Percentiles rank a stretch among this genome's conserved stretches.
Conservation (phyloP, 164 flowering plant species). For the Annona cherimola region DNA sequence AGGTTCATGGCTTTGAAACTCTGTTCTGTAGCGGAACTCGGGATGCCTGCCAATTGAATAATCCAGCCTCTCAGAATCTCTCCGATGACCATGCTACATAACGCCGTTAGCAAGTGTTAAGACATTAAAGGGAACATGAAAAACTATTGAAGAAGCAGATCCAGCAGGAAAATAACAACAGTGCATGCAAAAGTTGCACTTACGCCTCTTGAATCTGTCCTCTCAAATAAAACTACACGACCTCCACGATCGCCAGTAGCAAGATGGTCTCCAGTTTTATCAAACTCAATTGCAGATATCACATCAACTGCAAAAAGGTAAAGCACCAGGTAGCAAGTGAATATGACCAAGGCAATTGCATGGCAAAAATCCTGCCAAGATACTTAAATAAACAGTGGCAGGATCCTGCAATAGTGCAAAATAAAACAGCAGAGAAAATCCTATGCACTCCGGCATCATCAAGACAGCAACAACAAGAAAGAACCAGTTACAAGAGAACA, state of each 20-base stretch:
- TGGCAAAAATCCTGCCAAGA: neutral
- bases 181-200: slow-evolving; percentile 7
- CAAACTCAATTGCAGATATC: slow-evolving; percentile 97
- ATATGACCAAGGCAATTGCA: neutral
- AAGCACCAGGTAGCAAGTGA: neutral
- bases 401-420: neutral
- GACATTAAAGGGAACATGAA: neutral
- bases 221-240: slow-evolving; percentile 90
- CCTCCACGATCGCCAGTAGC: slow-evolving; percentile 99
- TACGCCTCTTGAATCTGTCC: slow-evolving; percentile 85
- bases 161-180: neutral
- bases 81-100: slow-evolving; percentile 59
- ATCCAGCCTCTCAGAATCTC: slow-evolving; percentile 79
- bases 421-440: neutral
- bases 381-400: neutral
- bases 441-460: neutral
- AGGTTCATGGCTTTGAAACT: slow-evolving; percentile 99
- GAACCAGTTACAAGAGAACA: too few relatives aligned
- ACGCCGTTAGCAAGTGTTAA: neutral
- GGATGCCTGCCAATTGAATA: slow-evolving; percentile 75
- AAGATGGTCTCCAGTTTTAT: slow-evolving; percentile 93
- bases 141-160: neutral
- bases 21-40: slow-evolving; percentile 95
- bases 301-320: slow-evolving; percentile 71
- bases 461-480: neutral